Evolutionary conservation across 2,329 filamentous ascomycete species (phyloP), one percentile per base, ranked within the genome.

Genomic region (Dactylonectria estremocensis): DNA sequence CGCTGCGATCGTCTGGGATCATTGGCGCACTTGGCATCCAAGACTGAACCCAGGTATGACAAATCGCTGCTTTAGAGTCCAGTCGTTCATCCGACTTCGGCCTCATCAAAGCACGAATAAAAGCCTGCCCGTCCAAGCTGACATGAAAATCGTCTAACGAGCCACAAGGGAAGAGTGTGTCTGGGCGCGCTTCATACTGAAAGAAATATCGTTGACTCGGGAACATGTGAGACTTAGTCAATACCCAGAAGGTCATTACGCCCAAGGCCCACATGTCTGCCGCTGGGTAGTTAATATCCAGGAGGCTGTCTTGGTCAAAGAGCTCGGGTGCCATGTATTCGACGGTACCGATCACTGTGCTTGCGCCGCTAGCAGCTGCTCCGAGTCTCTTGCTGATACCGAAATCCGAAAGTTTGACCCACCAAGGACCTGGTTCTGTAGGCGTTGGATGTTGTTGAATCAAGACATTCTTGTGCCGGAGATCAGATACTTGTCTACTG

Each of bases 261-360:
- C 74, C 72, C 40, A 76, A 43, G 10, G 69, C 68, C 74, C 74
- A 76, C 53, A 76, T 71, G 43, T 76, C 74, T 5, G 68, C 68
- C 3, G 66, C 64, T 11, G 45, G 57, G n/a, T 69, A 53, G n/a
- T 71, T 50, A 1, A 57, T 57, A 5, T 37, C 18, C 2, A 35
- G 9, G 5, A 40, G 6, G 9, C 16, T 50, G 3, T 59, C 48
- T 28, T 54, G 35, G 7, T 40, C 18, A 33, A 67, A 62, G 10
- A 74, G 62, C n/a, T 74, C 72, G 0, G 72, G 72, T 11, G 72
- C 71, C 67, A 72, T 73, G 48, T 69, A 69, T 10, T 45, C 55
- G 6, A 33, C 28, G 5, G 70, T 71, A 24, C 72, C 69, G 8
- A 63, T 65, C 13, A 61, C 43, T 1, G 48, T 68, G 16, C 20